phyloP scores from a whole-genome alignment of 1,284 basidiomycete genomes.

The Xerocomus nothofagi region DNA sequence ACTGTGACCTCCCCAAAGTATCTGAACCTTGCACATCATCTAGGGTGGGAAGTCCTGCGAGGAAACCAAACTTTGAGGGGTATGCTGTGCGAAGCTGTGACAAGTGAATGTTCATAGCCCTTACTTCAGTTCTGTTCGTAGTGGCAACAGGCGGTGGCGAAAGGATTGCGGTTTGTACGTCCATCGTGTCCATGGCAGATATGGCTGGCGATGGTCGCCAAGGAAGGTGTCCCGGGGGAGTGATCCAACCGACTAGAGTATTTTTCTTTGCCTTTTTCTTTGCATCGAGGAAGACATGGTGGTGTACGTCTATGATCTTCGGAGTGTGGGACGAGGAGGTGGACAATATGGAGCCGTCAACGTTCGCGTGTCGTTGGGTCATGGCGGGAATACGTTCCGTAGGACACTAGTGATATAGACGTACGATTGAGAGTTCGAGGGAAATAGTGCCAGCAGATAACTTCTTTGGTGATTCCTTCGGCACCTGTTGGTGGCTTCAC shows the following conservation, averaged over 20 bases:
- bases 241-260: constrained; percentile 53
- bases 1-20: constrained; percentile 3
- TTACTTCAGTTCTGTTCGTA: constrained; percentile 44
- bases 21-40: constrained; percentile 56
- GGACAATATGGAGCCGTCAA: neutral
- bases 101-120: constrained; percentile 49
- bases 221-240: constrained; percentile 60
- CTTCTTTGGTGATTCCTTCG: constrained; percentile 19
- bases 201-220: constrained; percentile 62
- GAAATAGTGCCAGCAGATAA: neutral
- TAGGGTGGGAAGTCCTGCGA: constrained; percentile 61
- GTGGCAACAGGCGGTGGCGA: constrained; percentile 62
- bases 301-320: constrained; percentile 63
- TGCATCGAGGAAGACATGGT: constrained; percentile 63
- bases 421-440: neutral
- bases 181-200: constrained; percentile 55
- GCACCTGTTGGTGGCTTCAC: constrained; percentile 11
- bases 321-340: constrained; percentile 1
- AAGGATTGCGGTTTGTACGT: constrained; percentile 58
- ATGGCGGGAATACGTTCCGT: constrained; percentile 13
- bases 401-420: constrained; percentile 3
- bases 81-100: constrained; percentile 47
- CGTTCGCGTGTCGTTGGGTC: constrained; percentile 10
- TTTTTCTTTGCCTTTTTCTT: constrained; percentile 47
- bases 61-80: constrained; percentile 62